These are phyloP conservation scores for Pharus latifolius DNA, from an alignment of 176 grass and related monocot genomes.

Conservation along the genomic window DNA sequence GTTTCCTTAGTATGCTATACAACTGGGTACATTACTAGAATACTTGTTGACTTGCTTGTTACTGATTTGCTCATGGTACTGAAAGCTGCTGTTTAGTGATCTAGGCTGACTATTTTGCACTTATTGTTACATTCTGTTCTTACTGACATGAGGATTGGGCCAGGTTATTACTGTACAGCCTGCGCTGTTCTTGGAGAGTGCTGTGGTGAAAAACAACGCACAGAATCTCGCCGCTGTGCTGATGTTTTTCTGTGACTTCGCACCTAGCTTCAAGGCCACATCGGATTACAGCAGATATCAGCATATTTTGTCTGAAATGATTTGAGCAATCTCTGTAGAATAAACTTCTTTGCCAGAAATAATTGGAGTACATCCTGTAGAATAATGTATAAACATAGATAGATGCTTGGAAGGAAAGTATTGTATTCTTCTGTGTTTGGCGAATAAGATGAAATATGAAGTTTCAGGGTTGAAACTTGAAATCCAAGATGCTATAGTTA, in stretches of 20 bases:
- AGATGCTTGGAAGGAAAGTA: too few relatives aligned
- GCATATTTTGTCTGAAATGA: slow-evolving; percentile 62
- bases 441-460: too few relatives aligned
- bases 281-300: slow-evolving; percentile 57
- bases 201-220: slow-evolving; percentile 44
- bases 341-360: neutral
- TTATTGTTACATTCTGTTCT: neutral
- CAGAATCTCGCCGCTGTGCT: slow-evolving; percentile 62
- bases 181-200: slow-evolving; percentile 72
- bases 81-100: neutral
- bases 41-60: too few relatives aligned
- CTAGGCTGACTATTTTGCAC: neutral
- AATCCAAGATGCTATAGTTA: too few relatives aligned
- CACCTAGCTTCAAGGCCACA: slow-evolving; percentile 65
- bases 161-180: slow-evolving; percentile 90
- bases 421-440: too few relatives aligned
- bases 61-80: too few relatives aligned
- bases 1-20: too few relatives aligned
- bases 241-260: slow-evolving; percentile 77
- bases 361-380: neutral
- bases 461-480: too few relatives aligned
- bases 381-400: too few relatives aligned
- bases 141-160: neutral
- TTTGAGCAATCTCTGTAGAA: slow-evolving; percentile 14
- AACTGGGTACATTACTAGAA: too few relatives aligned